These are phyloP conservation scores for Podochytrium sp. DNA, from an alignment of 192 early-diverging fungal genomes.

Conservation along the genomic window DNA sequence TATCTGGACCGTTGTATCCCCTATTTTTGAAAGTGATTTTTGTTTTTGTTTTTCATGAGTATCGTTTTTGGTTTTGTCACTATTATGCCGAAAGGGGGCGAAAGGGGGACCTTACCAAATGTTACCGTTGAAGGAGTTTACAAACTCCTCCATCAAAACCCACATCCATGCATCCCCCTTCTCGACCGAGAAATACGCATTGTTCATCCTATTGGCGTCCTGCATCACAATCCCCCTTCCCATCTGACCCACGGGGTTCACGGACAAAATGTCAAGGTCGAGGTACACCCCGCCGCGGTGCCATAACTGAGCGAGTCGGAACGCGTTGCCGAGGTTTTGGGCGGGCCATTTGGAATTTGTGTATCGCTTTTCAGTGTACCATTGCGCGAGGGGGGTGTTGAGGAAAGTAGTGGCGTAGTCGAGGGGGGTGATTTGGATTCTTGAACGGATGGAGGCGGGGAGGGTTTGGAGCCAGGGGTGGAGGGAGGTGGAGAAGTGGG, in stretches of 20 bases:
- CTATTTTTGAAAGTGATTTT: background rate
- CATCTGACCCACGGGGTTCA: slow-evolving; percentile 35
- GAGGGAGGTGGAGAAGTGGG: slow-evolving; percentile 24
- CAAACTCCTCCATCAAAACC: slow-evolving; percentile 48
- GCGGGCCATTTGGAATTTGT: slow-evolving; percentile 34
- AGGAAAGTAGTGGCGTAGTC: slow-evolving; percentile 22
- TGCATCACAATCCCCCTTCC: slow-evolving; percentile 33
- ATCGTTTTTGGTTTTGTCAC: background rate
- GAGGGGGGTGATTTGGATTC: slow-evolving; percentile 10
- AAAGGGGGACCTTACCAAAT: slow-evolving; percentile 19
- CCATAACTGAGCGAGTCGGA: slow-evolving; percentile 33
- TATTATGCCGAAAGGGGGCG: background rate
- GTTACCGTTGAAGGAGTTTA: slow-evolving; percentile 34
- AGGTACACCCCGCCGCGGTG: slow-evolving; percentile 42
- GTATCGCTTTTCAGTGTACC: slow-evolving; percentile 22
- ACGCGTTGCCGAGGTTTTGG: slow-evolving; percentile 47
- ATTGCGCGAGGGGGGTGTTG: slow-evolving; percentile 38
- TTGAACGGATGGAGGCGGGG: background rate
- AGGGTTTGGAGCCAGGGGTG: slow-evolving; percentile 19
- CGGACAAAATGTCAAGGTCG: slow-evolving; percentile 44
- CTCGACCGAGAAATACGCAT: slow-evolving; percentile 39
- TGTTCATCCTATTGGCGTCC: slow-evolving; percentile 28
- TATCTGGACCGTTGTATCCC: slow-evolving; percentile 21
- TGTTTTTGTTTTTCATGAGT: background rate
- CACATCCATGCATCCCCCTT: slow-evolving; percentile 35